Base-by-base conservation (phyloP, 1,139 yeast species). In the Arxiozyma heterogenica region DNA sequence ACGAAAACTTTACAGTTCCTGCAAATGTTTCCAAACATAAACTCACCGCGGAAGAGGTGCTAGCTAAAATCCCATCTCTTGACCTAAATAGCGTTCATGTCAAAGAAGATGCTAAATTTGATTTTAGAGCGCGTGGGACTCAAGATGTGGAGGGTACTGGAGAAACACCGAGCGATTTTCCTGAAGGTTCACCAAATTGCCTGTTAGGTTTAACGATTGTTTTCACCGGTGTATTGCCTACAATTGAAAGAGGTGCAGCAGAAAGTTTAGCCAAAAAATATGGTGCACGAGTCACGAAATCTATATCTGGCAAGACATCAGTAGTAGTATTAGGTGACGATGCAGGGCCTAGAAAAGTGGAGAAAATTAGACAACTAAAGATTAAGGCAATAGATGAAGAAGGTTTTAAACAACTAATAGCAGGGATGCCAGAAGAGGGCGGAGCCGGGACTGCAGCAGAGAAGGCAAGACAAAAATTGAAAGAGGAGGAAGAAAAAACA, bases 281-380 rank as follows among this genome's bases (percentile, higher is more conserved):
- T 64, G 98, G 98, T 18, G 99, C 96, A n/a, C 84, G 84, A 63
- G 96, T 91, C 15, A 88, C 96, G 1, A 82, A 88, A 59, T 80
- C 96, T 0, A 86, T 93, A 38, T 86, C 94, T 53, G 83, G 89
- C 22, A 87, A 85, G 64, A 94, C 98, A 0, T 81, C 89, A 42
- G 76, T 90, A 49, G 96, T 93, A 6, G 97, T 93, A 1, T 76
- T 94, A 38, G 99, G 99, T 7, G 89, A 81, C 51, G 97, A 93
- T 61, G 98, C 98, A 1, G 99, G 99, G 0, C 98, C 98, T 1
- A 83, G 90, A n/a, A 93, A 93, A 70, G 82, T 93, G 50, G 81
- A 82, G 61, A 88, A 85, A 64, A 93, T 94, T 62, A 84, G 81
- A 62, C 79, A 81, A 53, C 73, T 84, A 59, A 79, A 80, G 12